These are phyloP conservation scores for Calonectria leucothoes DNA, from an alignment of 2,329 filamentous ascomycete genomes.

Conservation along the genomic window DNA sequence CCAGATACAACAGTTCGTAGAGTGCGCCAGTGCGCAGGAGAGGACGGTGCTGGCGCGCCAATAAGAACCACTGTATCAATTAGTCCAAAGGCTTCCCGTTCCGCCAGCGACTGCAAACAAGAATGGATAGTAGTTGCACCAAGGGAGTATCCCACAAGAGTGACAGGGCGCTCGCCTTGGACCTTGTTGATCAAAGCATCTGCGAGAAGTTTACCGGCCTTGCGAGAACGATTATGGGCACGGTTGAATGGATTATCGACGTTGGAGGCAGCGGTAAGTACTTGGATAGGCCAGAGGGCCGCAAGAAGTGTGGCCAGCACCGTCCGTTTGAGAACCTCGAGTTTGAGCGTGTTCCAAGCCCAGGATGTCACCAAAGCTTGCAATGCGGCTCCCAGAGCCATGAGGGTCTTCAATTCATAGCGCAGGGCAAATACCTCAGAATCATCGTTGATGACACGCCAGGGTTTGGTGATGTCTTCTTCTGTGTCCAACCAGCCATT, in stretches of 20 bases:
- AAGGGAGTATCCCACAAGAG: slow-evolving; percentile 83
- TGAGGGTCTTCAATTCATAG: slow-evolving; percentile 83
- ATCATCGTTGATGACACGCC: slow-evolving; percentile 77
- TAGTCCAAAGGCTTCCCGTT: slow-evolving; percentile 83
- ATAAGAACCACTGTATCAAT: slow-evolving; percentile 87
- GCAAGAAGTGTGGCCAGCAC: slow-evolving; percentile 75
- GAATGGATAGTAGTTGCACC: slow-evolving; percentile 86
- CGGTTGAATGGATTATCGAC: slow-evolving; percentile 87
- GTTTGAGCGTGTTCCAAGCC: slow-evolving; percentile 80
- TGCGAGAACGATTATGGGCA: slow-evolving; percentile 80
- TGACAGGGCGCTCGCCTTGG: slow-evolving; percentile 85
- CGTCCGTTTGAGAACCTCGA: slow-evolving; percentile 79
- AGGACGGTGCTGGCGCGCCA: slow-evolving; percentile 81
- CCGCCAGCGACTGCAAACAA: slow-evolving; percentile 81
- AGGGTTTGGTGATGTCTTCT: slow-evolving; percentile 82
- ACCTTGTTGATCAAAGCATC: slow-evolving; percentile 85
- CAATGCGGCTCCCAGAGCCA: slow-evolving; percentile 81
- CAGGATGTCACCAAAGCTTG: slow-evolving; percentile 77
- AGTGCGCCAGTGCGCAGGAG: slow-evolving; percentile 77
- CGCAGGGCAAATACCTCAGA: slow-evolving; percentile 86
- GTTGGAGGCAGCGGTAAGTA: slow-evolving; percentile 74
- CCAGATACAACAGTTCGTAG: slow-evolving; percentile 84
- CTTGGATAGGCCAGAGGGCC: slow-evolving; percentile 76
- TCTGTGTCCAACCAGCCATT: slow-evolving; percentile 86
- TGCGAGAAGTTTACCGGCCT: slow-evolving; percentile 82